A percentile compares a stretch with the other conserved stretches of the same genome.
These are phyloP conservation scores for sorghum (Sorghum bicolor) DNA, from an alignment of 176 grass and related monocot species.

Conservation along the genomic window Sorghum_bicolor_NCBIv3 NC_012873.2:60207501-60208000, in stretches of 20 bases:
- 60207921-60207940: neutral
- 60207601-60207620: neutral
- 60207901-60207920: neutral
- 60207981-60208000: too few species aligned
- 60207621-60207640: neutral
- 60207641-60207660: neutral
- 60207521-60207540: slow-evolving; percentile 84
- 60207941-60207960: slow-evolving; percentile 1
- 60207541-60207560: slow-evolving; percentile 46
- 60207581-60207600: slow-evolving; percentile 50
- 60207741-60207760: neutral
- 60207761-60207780: neutral
- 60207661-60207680: neutral
- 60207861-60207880: slow-evolving; percentile 40
- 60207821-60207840: slow-evolving; percentile 31
- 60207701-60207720: neutral
- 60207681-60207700: neutral
- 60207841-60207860: slow-evolving; percentile 43
- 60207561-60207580: slow-evolving; percentile 57
- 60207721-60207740: neutral
- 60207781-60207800: neutral
- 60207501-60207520: slow-evolving; percentile 62
- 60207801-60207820: too few species aligned
- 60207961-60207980: neutral
- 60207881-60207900: slow-evolving; percentile 1